A percentile compares a stretch with the other conserved stretches of the same genome.
These are phyloP conservation scores for Ceratobasidium papillatum DNA, from an alignment of 1,284 basidiomycete species.

Conservation along the genomic window DNA sequence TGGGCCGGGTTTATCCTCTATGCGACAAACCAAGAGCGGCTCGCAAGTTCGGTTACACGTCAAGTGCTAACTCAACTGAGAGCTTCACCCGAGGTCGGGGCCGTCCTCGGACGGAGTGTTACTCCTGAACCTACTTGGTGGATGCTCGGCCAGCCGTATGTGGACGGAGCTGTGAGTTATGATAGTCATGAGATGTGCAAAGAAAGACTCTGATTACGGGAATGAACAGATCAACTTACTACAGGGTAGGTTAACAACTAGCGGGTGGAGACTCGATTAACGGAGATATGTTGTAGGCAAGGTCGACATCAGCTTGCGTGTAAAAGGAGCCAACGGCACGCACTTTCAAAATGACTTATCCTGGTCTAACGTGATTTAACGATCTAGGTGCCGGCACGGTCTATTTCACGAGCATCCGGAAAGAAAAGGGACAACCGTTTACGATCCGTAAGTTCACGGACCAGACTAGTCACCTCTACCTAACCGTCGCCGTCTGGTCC, in stretches of 20 bases:
- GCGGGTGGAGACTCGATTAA: neutral
- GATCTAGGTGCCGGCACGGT: conserved; percentile 46
- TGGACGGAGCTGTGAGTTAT: conserved; percentile 46
- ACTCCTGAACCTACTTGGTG: conserved; percentile 45
- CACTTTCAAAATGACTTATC: neutral
- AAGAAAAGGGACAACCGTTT: conserved; percentile 47
- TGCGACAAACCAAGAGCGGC: conserved; percentile 48
- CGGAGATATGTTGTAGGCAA: neutral
- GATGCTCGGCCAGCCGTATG: conserved; percentile 46
- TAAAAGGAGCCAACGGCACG: conserved; percentile 45
- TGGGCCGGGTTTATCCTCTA: conserved; percentile 47
- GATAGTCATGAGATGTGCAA: neutral
- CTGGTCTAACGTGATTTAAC: neutral
- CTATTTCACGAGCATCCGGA: conserved; percentile 47
- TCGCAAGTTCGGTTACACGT: conserved; percentile 47
- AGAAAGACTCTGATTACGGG: neutral
- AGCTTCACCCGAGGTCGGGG: conserved; percentile 41
- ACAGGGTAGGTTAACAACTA: conserved; percentile 42
- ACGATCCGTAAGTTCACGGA: conserved; percentile 43
- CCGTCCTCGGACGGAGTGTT: conserved; percentile 45
- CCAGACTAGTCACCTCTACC: neutral
- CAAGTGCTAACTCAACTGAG: conserved; percentile 45
- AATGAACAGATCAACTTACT: conserved; percentile 46
- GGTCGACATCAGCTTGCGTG: conserved; percentile 44
- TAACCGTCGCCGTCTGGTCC: neutral